Evolutionary conservation across 306 rosid genomes (phyloP).

Genomic region (Vigna reflexopilosa): DNA sequence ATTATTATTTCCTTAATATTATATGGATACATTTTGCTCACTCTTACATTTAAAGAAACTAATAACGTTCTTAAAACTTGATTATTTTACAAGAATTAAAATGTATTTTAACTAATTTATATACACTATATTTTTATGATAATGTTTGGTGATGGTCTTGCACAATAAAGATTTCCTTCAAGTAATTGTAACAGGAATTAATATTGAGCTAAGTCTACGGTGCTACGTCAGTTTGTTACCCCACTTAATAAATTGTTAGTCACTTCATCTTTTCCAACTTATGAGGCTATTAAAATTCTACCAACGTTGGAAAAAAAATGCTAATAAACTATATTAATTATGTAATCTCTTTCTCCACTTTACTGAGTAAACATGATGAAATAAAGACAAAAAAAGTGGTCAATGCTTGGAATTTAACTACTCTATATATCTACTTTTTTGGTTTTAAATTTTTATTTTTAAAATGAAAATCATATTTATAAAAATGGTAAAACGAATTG

Average conservation of each 20-base stretch:
- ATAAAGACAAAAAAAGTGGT: background rate
- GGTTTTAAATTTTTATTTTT: background rate
- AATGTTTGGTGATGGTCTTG: constrained; percentile 1
- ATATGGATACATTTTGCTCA: too few species aligned
- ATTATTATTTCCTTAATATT: too few species aligned
- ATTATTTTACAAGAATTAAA: too few species aligned
- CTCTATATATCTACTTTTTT: background rate
- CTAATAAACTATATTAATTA: background rate
- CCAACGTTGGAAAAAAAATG: background rate
- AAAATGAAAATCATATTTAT: too few species aligned
- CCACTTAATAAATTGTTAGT: constrained; percentile 2
- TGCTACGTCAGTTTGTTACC: background rate
- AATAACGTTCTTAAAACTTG: too few species aligned
- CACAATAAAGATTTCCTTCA: background rate
- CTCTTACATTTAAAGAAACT: too few species aligned
- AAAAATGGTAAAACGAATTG: too few species aligned
- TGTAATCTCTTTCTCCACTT: background rate
- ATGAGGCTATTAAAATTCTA: constrained; percentile 5
- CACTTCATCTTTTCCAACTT: background rate
- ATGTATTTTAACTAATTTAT: too few species aligned
- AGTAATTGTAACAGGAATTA: background rate
- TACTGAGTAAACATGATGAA: background rate
- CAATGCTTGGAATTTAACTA: background rate
- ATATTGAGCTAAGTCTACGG: background rate
- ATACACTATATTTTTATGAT: too few species aligned